Percentiles rank a stretch among this genome's conserved stretches.
These are phyloP conservation scores for Phaeosphaeria sp. DNA, from an alignment of 2,329 filamentous ascomycete species.

Conservation along the genomic window DNA sequence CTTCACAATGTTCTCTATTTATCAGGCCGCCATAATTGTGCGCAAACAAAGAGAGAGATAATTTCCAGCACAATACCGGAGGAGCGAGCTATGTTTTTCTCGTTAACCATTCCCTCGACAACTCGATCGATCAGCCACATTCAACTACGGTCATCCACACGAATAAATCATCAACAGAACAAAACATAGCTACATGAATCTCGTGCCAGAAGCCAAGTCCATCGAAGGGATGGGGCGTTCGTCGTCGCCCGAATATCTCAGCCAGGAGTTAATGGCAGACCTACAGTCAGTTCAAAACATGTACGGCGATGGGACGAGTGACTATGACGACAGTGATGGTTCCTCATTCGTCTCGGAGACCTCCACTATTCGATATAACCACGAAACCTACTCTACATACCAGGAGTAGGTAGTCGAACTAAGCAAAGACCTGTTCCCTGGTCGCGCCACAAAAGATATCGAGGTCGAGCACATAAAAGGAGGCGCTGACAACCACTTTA, in stretches of 20 bases:
- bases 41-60: neutral
- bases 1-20: no score
- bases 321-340: neutral
- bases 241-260: neutral
- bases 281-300: neutral
- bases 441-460: neutral
- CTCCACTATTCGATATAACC: constrained; percentile 1
- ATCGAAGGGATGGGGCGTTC: neutral
- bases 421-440: neutral
- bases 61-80: neutral
- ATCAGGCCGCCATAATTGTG: neutral
- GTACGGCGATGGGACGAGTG: neutral
- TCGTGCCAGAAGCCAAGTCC: neutral
- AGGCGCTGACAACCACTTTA: constrained; percentile 4
- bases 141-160: no score
- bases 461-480: constrained; percentile 1
- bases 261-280: neutral
- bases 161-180: neutral
- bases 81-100: neutral
- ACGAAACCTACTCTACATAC: constrained; percentile 4
- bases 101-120: no score
- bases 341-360: constrained; percentile 1
- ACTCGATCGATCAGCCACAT: no score
- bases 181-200: neutral
- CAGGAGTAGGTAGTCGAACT: neutral